These are phyloP conservation scores for Ganoderma leucocontextum DNA, from an alignment of 1,284 basidiomycete species.

Conservation along the genomic window DNA sequence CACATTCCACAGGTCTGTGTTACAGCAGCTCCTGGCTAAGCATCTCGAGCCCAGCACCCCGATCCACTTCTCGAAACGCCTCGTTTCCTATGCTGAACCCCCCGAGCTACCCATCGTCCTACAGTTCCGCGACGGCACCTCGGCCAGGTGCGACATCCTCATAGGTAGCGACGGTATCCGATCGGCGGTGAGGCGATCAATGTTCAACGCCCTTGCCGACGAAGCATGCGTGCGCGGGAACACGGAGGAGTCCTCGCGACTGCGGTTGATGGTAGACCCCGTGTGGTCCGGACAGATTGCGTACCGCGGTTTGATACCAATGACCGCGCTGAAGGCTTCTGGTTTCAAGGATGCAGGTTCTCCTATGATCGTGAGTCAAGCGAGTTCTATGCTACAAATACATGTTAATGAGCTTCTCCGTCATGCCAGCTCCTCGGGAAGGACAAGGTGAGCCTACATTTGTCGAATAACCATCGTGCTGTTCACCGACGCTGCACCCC, in stretches of 20 bases:
- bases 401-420: background rate
- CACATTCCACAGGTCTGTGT: conserved; percentile 52
- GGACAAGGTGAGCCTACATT: conserved; percentile 11
- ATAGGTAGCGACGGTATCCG: conserved; percentile 58
- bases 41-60: conserved; percentile 44
- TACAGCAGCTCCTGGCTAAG: conserved; percentile 50
- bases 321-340: conserved; percentile 12
- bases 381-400: background rate
- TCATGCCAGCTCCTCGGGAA: conserved; percentile 14
- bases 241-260: background rate
- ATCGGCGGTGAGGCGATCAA: conserved; percentile 50
- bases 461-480: background rate
- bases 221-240: background rate
- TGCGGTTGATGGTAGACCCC: conserved; percentile 16
- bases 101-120: conserved; percentile 25
- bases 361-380: conserved; percentile 24
- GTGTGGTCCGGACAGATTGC: conserved; percentile 30
- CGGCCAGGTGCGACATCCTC: conserved; percentile 51
- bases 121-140: conserved; percentile 49
- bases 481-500: background rate
- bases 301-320: conserved; percentile 28
- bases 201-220: conserved; percentile 36
- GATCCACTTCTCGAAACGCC: conserved; percentile 49
- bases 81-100: conserved; percentile 44
- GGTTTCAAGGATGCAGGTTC: conserved; percentile 22